Percentiles rank a stretch among this genome's conserved stretches.
Conservation (phyloP, 2,329 filamentous ascomycete genomes). For the Sclerotinia minor region DNA sequence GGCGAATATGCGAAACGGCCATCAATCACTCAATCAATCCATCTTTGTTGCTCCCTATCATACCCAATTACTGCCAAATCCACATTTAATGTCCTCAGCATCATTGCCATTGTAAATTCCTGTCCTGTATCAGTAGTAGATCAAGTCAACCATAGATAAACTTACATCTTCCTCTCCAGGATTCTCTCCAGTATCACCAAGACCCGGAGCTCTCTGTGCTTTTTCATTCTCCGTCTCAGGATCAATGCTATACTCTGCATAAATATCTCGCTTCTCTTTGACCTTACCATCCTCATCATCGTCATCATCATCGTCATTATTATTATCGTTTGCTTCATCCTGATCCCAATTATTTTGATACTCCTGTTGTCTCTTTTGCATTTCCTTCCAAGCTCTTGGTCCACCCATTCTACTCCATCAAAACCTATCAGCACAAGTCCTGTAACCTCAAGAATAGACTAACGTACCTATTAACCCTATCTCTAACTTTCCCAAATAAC, state of each 20-base stretch:
- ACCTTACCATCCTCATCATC: slow-evolving; percentile 44
- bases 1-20: neutral
- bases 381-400: slow-evolving; percentile 56
- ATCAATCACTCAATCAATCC: slow-evolving; percentile 50
- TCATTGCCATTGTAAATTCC: slow-evolving; percentile 69
- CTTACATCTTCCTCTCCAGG: slow-evolving; percentile 46
- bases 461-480: slow-evolving; percentile 53
- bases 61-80: slow-evolving; percentile 64
- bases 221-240: slow-evolving; percentile 43
- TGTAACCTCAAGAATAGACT: neutral
- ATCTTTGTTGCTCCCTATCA: slow-evolving; percentile 56
- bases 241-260: slow-evolving; percentile 41
- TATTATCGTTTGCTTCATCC: slow-evolving; percentile 29
- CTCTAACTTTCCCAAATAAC: slow-evolving; percentile 60
- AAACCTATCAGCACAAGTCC: slow-evolving; percentile 16
- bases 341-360: slow-evolving; percentile 45
- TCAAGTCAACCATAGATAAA: slow-evolving; percentile 39
- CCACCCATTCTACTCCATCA: slow-evolving; percentile 54
- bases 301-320: slow-evolving; percentile 39
- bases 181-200: slow-evolving; percentile 42
- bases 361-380: slow-evolving; percentile 49
- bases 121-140: slow-evolving; percentile 38
- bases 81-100: slow-evolving; percentile 65
- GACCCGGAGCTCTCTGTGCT: slow-evolving; percentile 39
- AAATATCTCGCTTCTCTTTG: slow-evolving; percentile 41